Conservation (phyloP, 495 filamentous ascomycete genomes). For the Neurospora sp. region DNA sequence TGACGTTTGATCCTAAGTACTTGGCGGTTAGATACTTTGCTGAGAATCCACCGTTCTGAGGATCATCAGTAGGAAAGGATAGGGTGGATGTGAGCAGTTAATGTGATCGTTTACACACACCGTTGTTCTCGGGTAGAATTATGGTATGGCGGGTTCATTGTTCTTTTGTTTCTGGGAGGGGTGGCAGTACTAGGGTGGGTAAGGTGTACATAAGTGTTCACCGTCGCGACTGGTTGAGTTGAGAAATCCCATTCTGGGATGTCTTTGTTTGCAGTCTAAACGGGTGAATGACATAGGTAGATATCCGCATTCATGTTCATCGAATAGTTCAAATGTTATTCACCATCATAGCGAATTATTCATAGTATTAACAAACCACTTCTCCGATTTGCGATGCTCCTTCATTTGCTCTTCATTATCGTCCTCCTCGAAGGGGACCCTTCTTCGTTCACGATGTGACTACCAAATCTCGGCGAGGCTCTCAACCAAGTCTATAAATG, state of each 20-base stretch:
- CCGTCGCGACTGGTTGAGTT: background rate
- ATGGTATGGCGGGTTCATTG: background rate
- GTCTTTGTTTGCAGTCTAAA: background rate
- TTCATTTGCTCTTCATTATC: background rate
- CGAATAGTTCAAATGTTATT: background rate
- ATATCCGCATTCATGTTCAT: background rate
- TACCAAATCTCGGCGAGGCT: background rate
- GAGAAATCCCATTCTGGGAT: background rate
- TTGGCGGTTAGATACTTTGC: slow-evolving; percentile 22
- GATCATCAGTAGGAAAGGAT: background rate
- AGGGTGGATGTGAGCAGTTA: background rate
- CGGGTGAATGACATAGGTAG: background rate
- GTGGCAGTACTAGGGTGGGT: background rate
- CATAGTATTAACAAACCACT: background rate
- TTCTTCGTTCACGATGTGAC: background rate
- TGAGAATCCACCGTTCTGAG: background rate
- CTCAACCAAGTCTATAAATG: background rate
- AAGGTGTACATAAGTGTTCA: background rate
- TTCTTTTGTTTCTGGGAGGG: background rate
- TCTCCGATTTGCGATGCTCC: background rate
- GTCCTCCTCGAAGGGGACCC: background rate
- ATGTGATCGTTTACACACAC: background rate
- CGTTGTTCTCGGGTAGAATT: background rate
- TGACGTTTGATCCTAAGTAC: slow-evolving; percentile 56
- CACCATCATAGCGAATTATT: background rate